These are phyloP conservation scores for Lasiodiplodia sp. DNA, from an alignment of 2,329 filamentous ascomycete species.

Conservation along the genomic window DNA sequence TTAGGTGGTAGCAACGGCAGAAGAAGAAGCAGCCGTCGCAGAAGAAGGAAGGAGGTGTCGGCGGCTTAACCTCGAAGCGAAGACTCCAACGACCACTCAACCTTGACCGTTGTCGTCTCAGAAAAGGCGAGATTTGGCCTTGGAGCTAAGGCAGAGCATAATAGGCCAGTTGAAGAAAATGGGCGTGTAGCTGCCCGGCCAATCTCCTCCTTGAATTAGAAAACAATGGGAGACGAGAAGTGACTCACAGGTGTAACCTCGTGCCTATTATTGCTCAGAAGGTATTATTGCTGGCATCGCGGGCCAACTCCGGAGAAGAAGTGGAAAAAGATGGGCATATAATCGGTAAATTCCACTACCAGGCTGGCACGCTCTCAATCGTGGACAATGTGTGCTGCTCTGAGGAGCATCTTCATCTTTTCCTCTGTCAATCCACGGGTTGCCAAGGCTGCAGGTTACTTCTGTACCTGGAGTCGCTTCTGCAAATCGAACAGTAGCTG, in stretches of 20 bases:
- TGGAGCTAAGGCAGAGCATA: neutral
- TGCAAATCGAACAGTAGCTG: neutral
- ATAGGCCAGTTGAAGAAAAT: neutral
- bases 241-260: neutral
- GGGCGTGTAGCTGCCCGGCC: neutral
- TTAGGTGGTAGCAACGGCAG: conserved; percentile 9
- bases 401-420: conserved; percentile 1
- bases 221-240: neutral
- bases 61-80: conserved; percentile 24
- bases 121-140: neutral
- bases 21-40: neutral
- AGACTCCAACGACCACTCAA: neutral
- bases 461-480: neutral
- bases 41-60: conserved; percentile 1
- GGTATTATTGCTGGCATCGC: conserved; percentile 7
- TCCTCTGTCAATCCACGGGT: neutral
- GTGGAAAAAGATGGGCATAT: neutral
- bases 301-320: neutral
- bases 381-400: neutral
- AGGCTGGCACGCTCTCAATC: neutral
- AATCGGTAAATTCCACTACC: neutral
- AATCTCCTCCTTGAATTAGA: neutral
- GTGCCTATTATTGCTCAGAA: conserved; percentile 2
- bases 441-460: neutral
- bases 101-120: neutral